Evolutionary conservation across 73 alveolate genomes (phyloP).

Genomic region (Tetrahymena thermophila): DNA sequence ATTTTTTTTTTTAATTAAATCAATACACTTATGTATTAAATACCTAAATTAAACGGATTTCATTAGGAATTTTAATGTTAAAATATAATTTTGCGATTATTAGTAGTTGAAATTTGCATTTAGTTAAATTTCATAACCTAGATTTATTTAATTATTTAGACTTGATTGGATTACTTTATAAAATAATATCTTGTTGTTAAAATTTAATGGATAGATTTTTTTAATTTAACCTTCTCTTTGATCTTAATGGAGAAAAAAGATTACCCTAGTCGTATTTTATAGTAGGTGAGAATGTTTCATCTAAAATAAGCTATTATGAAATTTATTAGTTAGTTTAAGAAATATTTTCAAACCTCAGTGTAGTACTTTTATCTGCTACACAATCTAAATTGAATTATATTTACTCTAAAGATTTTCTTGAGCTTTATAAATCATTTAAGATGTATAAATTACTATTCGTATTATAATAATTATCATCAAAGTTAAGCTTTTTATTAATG

Average conservation of each 20-base stretch:
- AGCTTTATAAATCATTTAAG: not conserved
- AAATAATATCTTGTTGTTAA: not conserved
- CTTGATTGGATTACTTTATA: not conserved
- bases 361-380: not conserved
- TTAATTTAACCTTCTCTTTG: not conserved
- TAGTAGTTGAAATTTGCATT: too few relatives aligned
- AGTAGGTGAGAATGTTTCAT: not conserved
- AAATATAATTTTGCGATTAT: too few relatives aligned
- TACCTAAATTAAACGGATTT: too few relatives aligned
- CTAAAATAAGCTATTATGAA: not conserved
- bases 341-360: not conserved
- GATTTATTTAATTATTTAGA: not conserved
- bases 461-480: too few relatives aligned
- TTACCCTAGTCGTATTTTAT: not conserved
- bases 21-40: too few relatives aligned
- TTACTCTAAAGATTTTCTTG: not conserved
- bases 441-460: not conserved
- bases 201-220: too few relatives aligned
- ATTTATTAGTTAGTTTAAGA: not conserved
- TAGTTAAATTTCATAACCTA: not conserved
- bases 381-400: not conserved
- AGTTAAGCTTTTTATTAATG: too few relatives aligned
- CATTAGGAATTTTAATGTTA: too few relatives aligned
- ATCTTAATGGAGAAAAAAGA: not conserved
- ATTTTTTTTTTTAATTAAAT: too few relatives aligned